A percentile compares a stretch with the other conserved stretches of the same genome.
Evolutionary conservation across 2,329 filamentous ascomycete species (phyloP).

Genomic region (Xylogone sp.): DNA sequence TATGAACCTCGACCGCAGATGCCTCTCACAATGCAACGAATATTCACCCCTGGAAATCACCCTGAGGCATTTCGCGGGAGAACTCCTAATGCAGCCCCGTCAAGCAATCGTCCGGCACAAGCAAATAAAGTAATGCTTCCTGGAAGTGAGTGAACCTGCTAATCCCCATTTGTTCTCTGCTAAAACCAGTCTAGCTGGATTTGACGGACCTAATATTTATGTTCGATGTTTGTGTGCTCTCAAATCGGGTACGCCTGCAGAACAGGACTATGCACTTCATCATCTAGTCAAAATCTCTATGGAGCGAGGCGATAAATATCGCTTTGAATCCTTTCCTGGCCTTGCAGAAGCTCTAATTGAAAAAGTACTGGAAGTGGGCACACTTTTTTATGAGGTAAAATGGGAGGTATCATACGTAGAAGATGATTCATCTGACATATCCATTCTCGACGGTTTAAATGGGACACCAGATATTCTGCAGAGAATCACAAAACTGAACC

Average conservation of each 20-base stretch:
- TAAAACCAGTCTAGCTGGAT: slow-evolving; percentile 37
- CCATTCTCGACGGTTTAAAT: slow-evolving; percentile 59
- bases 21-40: slow-evolving; percentile 65
- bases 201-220: slow-evolving; percentile 85
- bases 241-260: slow-evolving; percentile 71
- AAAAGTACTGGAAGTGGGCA: slow-evolving; percentile 75
- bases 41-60: slow-evolving; percentile 72
- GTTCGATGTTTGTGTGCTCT: slow-evolving; percentile 81
- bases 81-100: slow-evolving; percentile 40
- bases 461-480: slow-evolving; percentile 71
- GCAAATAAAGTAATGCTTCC: slow-evolving; percentile 52
- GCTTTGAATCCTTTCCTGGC: slow-evolving; percentile 86
- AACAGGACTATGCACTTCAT: slow-evolving; percentile 90
- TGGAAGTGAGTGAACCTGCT: slow-evolving; percentile 50
- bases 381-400: slow-evolving; percentile 74
- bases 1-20: slow-evolving; percentile 66
- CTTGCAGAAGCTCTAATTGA: slow-evolving; percentile 85
- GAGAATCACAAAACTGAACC: slow-evolving; percentile 61
- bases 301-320: slow-evolving; percentile 92
- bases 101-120: slow-evolving; percentile 36
- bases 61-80: slow-evolving; percentile 62
- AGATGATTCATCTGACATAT: slow-evolving; percentile 44
- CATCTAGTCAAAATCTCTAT: slow-evolving; percentile 94
- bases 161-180: not conserved
- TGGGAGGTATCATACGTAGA: slow-evolving; percentile 78